phyloP scores from a whole-genome alignment of 2,329 filamentous ascomycete genomes.

The Metarhizium humberi region DNA sequence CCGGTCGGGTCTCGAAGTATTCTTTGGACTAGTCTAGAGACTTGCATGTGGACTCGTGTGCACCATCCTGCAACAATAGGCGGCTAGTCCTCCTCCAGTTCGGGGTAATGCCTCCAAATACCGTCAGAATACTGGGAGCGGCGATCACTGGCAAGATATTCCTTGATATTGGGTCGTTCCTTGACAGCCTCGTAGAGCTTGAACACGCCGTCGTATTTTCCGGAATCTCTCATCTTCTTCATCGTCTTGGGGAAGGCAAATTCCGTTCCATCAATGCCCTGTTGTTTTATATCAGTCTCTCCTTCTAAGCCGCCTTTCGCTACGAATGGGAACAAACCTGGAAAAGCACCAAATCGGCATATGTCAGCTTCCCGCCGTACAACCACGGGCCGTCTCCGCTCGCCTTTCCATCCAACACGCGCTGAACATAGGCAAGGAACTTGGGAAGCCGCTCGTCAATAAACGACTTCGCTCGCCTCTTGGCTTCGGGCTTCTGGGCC shows the following conservation, averaged over 20 bases:
- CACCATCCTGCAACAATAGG: not conserved
- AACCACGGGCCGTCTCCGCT: conserved; percentile 54
- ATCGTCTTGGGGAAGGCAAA: conserved; percentile 65
- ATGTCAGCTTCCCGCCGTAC: conserved; percentile 55
- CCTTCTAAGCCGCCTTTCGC: not conserved
- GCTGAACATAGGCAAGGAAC: conserved; percentile 62
- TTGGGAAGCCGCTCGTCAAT: conserved; percentile 57
- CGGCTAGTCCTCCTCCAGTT: conserved; percentile 45
- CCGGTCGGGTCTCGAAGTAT: not conserved
- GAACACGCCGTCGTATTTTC: conserved; percentile 53
- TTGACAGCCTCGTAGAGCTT: conserved; percentile 54
- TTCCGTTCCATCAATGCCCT: conserved; percentile 47
- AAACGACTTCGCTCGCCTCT: conserved; percentile 48
- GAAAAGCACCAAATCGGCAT: conserved; percentile 66
- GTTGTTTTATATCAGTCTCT: conserved; percentile 4
- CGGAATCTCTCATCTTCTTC: conserved; percentile 40
- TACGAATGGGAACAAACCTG: conserved; percentile 38
- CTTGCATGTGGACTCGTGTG: not conserved
- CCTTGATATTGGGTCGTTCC: conserved; percentile 53
- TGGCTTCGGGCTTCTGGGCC: conserved; percentile 61
- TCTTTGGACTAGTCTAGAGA: not conserved
- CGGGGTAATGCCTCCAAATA: conserved; percentile 64
- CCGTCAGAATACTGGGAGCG: conserved; percentile 53
- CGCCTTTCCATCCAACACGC: conserved; percentile 47
- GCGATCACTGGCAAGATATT: conserved; percentile 58